These are phyloP conservation scores for Mucor mucedo DNA, from an alignment of 371 early-diverging fungal species.

Conservation along the genomic window DNA sequence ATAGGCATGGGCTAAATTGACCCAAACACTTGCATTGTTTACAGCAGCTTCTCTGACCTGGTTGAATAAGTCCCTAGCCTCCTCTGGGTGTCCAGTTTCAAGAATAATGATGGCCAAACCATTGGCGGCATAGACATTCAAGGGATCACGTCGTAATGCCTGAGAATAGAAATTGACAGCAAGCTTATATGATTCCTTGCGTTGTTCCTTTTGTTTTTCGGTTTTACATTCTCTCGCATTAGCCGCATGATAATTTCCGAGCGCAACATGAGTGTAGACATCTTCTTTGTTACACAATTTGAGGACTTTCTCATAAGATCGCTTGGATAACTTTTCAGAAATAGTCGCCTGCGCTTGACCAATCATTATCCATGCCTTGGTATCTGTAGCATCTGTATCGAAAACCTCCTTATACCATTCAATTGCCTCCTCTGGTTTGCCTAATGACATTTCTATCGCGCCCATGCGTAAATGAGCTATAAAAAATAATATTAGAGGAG, in stretches of 20 bases:
- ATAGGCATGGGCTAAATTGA: slow-evolving; percentile 83
- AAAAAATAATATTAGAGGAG: background rate
- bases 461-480: slow-evolving; percentile 80
- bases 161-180: slow-evolving; percentile 86
- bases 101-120: slow-evolving; percentile 83
- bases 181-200: slow-evolving; percentile 65
- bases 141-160: slow-evolving; percentile 74
- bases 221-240: slow-evolving; percentile 60
- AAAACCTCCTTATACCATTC: slow-evolving; percentile 68
- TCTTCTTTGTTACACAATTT: slow-evolving; percentile 81
- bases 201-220: slow-evolving; percentile 39
- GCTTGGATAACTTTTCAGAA: slow-evolving; percentile 67
- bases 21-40: slow-evolving; percentile 60
- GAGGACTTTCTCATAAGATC: slow-evolving; percentile 79
- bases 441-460: slow-evolving; percentile 59
- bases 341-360: slow-evolving; percentile 67
- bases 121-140: slow-evolving; percentile 77
- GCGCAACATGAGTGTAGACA: slow-evolving; percentile 76
- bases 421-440: slow-evolving; percentile 63
- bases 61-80: slow-evolving; percentile 79
- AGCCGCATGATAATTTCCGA: slow-evolving; percentile 82
- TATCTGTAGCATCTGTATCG: slow-evolving; percentile 66
- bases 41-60: slow-evolving; percentile 71
- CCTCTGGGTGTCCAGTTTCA: slow-evolving; percentile 67
- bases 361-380: slow-evolving; percentile 74